Conservation (phyloP, 768 basidiomycete genomes). For the Termitomyces eurrhizus region DNA sequence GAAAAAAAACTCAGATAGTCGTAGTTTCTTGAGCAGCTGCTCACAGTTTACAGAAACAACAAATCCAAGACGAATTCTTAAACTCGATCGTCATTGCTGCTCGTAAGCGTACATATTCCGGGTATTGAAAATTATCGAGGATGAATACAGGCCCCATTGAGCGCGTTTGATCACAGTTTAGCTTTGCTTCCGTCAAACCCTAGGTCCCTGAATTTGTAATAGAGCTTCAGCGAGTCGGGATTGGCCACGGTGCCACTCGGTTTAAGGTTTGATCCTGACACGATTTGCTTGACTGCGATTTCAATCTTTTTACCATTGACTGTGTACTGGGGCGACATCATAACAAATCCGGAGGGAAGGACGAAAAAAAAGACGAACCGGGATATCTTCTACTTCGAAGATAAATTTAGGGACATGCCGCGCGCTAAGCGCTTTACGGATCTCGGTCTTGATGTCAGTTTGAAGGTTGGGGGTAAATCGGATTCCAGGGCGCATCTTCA, state of each 20-base stretch:
- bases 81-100: not conserved
- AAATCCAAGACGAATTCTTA: too few species aligned
- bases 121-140: not conserved
- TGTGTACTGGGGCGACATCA: conserved; percentile 47
- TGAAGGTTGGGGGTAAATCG: conserved; percentile 41
- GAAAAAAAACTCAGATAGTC: not conserved
- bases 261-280: conserved; percentile 59
- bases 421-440: conserved; percentile 57
- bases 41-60: too few species aligned
- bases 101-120: not conserved
- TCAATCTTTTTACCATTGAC: conserved; percentile 79
- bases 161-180: conserved; percentile 11
- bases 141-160: not conserved
- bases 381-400: conserved; percentile 62
- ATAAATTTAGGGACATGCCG: conserved; percentile 74
- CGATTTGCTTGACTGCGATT: conserved; percentile 74
- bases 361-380: conserved; percentile 40
- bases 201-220: conserved; percentile 59
- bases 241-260: conserved; percentile 77
- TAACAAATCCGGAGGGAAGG: not conserved
- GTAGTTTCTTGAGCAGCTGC: not conserved
- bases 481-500: conserved; percentile 55
- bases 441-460: conserved; percentile 49
- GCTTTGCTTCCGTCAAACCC: conserved; percentile 13
- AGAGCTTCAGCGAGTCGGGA: conserved; percentile 59